phyloP scores from a whole-genome alignment of 345 rosid species.

The Melaleuca alternifolia region DNA sequence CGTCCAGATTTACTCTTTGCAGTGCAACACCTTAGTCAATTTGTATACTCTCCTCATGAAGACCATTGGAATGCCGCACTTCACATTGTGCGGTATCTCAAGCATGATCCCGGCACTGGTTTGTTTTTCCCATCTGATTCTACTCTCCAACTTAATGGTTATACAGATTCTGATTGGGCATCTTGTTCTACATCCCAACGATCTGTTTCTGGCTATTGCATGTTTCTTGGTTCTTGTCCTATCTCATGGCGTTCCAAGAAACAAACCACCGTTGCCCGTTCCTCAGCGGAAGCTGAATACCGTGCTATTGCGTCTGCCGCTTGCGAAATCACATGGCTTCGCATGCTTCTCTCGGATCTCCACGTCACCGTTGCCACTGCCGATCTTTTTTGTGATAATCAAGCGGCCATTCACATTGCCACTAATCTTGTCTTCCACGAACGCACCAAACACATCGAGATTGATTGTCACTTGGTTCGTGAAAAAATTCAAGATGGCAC shows the following conservation, averaged over 20 bases:
- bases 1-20: no score
- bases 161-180: neutral
- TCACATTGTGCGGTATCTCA: neutral
- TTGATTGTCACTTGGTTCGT: neutral
- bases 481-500: neutral
- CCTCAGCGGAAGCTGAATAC: neutral
- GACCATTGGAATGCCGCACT: neutral
- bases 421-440: neutral
- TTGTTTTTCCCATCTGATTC: neutral
- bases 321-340: neutral
- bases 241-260: neutral
- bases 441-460: neutral
- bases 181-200: neutral
- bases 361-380: neutral
- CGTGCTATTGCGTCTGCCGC: neutral
- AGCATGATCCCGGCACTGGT: neutral
- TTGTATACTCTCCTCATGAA: neutral
- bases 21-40: no score
- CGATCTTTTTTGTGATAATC: neutral
- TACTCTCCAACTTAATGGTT: neutral
- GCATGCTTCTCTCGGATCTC: neutral
- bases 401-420: neutral
- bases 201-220: neutral
- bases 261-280: neutral
- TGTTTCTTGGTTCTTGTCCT: neutral